A percentile compares a stretch with the other conserved stretches of the same genome.
Evolutionary conservation across 208 protist species (phyloP).

Genomic region (Leptomonas seymouri): DNA sequence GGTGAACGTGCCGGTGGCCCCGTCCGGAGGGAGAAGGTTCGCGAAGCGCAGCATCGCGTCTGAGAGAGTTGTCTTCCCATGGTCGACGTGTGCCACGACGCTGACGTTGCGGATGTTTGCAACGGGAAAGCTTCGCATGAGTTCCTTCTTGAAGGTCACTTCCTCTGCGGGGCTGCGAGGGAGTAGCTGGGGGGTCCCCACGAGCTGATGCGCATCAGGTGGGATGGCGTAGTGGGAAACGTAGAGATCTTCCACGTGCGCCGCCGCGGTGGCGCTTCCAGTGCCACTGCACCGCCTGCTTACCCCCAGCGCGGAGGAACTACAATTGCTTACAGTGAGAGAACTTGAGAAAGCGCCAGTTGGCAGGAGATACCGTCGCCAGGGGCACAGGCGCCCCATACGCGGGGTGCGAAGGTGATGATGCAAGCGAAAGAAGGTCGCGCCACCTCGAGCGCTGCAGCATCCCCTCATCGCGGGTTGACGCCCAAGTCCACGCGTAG

Average conservation of each 20-base stretch:
- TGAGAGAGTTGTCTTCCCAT: conserved; percentile 94
- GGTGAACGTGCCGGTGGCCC: conserved; percentile 79
- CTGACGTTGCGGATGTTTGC: conserved; percentile 89
- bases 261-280: neutral
- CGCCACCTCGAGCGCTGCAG: neutral
- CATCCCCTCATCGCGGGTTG: neutral
- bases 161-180: conserved; percentile 37
- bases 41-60: conserved; percentile 88
- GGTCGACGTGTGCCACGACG: conserved; percentile 93
- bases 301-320: neutral
- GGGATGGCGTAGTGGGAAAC: conserved; percentile 39
- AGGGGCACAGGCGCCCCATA: neutral
- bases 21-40: conserved; percentile 69
- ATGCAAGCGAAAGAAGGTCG: neutral
- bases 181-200: conserved; percentile 35
- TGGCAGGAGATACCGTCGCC: neutral
- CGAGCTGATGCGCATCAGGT: conserved; percentile 34
- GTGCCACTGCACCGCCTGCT: neutral
- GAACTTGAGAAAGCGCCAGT: neutral
- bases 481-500: neutral
- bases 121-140: conserved; percentile 56
- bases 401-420: neutral
- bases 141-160: conserved; percentile 43
- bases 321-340: neutral
- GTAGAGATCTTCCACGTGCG: conserved; percentile 29